Evolutionary conservation across 345 rosid genomes (phyloP).

Genomic region (Barbarea vulgaris): DNA sequence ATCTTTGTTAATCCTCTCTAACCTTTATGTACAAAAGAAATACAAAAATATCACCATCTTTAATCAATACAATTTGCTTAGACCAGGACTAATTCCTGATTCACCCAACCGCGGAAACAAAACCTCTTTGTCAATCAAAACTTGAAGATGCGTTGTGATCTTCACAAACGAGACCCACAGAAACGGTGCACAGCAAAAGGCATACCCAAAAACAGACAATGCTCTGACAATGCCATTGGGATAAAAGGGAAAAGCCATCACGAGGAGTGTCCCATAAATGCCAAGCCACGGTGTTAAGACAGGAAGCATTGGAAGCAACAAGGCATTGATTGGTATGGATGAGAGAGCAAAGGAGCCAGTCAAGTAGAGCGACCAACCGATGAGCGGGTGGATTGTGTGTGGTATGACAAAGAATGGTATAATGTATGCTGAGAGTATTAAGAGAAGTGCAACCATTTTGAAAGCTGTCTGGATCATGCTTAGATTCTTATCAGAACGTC

Average conservation of each 20-base stretch:
- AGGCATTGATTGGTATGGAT: slow-evolving; percentile 61
- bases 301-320: slow-evolving; percentile 61
- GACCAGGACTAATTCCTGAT: slow-evolving; percentile 38
- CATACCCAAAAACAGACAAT: slow-evolving; percentile 67
- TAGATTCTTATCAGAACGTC: slow-evolving; percentile 61
- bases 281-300: slow-evolving; percentile 69
- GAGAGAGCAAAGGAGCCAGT: slow-evolving; percentile 68
- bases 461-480: slow-evolving; percentile 56
- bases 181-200: slow-evolving; percentile 78
- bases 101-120: slow-evolving; percentile 71
- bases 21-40: slow-evolving; percentile 24
- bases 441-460: slow-evolving; percentile 64
- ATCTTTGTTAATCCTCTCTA: slow-evolving; percentile 13
- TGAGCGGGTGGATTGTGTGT: slow-evolving; percentile 73
- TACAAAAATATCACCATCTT: not conserved
- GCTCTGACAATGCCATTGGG: slow-evolving; percentile 70
- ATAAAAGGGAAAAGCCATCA: slow-evolving; percentile 86
- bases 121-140: slow-evolving; percentile 70
- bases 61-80: slow-evolving; percentile 54
- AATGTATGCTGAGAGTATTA: slow-evolving; percentile 73
- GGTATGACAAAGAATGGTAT: slow-evolving; percentile 82
- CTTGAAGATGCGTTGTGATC: slow-evolving; percentile 65
- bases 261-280: slow-evolving; percentile 68
- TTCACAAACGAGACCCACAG: slow-evolving; percentile 59
- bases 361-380: slow-evolving; percentile 85